Base-by-base conservation (phyloP, 2,329 filamentous ascomycete species). In the Claviceps capensis region DNA sequence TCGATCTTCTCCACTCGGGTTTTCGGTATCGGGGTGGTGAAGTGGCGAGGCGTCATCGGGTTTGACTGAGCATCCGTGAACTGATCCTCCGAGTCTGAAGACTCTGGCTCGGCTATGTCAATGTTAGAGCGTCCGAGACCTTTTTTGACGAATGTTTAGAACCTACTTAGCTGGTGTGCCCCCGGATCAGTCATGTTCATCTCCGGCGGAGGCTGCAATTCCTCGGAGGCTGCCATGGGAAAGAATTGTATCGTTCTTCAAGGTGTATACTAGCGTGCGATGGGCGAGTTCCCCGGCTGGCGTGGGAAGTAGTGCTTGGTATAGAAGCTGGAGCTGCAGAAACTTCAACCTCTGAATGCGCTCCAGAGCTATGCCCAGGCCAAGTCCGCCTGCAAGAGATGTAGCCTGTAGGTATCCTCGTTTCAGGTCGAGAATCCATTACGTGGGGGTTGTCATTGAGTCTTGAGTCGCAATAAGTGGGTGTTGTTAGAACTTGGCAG, bases 21-120 rank as follows among this genome's bases (percentile, higher is more conserved):
- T 55, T 70, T 74, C n/a, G 78, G 80, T 51, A 81, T 74, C 19
- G 78, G 76, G 14, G 76, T 77, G 55, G 62, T 65, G 42, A 65
- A 60, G 5, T 65, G 30, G 9, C 30, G 67, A 8, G 67, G 70
- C 62, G 66, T 76, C 58, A 60, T 66, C 53, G 62, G 70, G 52
- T 66, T 74, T 37, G 79, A 82, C 51, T 77, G 77, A 37, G 82
- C 81, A 63, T 85, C 82, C 49, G 78, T 83, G 65, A 83, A 85
- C 67, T 85, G 82, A 58, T 85, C 82, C 46, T 85, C 82, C 30
- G 79, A 83, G 56, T 84, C 82, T 48, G 81, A 82, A 34, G 71
- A 72, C 54, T 55, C 53, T 42, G 53, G 42, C 45, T 77, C 76
- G 67, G 64, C 65, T 65, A 44, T 38, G 22, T 23, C 38, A 36